Evolutionary conservation across 345 rosid species (phyloP), one percentile per base, ranked within the genome.

Genomic region (Eucalyptus pauciflora): DNA sequence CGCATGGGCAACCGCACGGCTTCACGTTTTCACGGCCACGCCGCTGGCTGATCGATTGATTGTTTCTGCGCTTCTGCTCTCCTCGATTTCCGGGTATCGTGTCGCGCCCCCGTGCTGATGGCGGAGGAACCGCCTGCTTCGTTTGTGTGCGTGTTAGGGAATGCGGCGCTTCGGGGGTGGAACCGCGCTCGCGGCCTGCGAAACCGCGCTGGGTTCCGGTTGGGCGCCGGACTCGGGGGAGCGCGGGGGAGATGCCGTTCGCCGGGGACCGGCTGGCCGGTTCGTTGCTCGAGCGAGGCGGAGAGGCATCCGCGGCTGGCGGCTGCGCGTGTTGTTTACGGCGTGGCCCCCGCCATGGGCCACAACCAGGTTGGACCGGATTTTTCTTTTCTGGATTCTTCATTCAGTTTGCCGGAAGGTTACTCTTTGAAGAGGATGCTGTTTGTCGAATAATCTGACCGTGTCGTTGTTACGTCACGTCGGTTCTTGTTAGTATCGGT

Each of bases 301-400:
- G 93, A 93, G 88, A 89, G 92, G 71, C 12, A 62, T 83, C 92
- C 90, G 50, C 89, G 89, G 64, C 76, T 95, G 86, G 79, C 87
- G 50, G 93, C 94, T 90, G 97, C 97, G 5, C 93, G 94, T 88
- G 92, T 97, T 85, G 93, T 97, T 50, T 97, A 93, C 76, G 91
- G 94, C 87, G 97, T 96, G 24, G 97, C 98, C 87, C 92, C 99
- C 16, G 99, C 99, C 52, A 89, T 97, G 95, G 99, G 99, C 87
- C 99, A 96, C 92, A 96, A 96, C 94, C 91, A 95, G 99, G 97
- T 95, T 90, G 85, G 9, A 86, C 86, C 20, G 24, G 13, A n/a
- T 22, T 51, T 52, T 86, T 56, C 29, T 52, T 51, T 86, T 86
- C 29, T 10, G 67, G 62, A 86, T 25, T 86, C 46, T 52, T 41